These are phyloP conservation scores for Ceratobasidium theobromae DNA, from an alignment of 1,284 basidiomycete genomes.

Conservation along the genomic window DNA sequence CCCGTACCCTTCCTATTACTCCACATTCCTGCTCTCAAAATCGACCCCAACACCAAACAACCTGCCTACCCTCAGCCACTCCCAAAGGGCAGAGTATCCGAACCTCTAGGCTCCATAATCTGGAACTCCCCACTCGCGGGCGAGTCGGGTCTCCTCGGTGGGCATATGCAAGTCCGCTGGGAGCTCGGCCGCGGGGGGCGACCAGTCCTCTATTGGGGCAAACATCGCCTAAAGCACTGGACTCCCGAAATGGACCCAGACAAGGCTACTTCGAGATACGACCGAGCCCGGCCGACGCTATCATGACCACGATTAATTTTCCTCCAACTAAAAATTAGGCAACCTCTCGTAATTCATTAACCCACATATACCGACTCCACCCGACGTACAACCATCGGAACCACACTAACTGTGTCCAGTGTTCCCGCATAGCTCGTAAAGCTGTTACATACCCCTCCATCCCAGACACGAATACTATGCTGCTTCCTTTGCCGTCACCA, in stretches of 20 bases:
- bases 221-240: conserved; percentile 42
- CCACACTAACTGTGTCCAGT: conserved; percentile 82
- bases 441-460: conserved; percentile 58
- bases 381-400: conserved; percentile 83
- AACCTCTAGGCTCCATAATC: conserved; percentile 51
- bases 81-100: background rate
- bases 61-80: background rate
- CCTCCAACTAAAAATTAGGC: too few relatives aligned
- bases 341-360: conserved; percentile 72
- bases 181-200: conserved; percentile 50
- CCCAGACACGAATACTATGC: conserved; percentile 2
- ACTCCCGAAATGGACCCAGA: conserved; percentile 28
- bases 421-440: conserved; percentile 70
- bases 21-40: conserved; percentile 59
- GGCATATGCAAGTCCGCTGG: conserved; percentile 66
- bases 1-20: conserved; percentile 73
- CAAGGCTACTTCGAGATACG: too few relatives aligned
- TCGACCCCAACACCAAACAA: conserved; percentile 30
- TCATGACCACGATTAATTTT: too few relatives aligned
- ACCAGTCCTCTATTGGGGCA: conserved; percentile 61
- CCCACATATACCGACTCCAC: conserved; percentile 92
- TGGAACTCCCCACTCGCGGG: conserved; percentile 62
- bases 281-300: too few relatives aligned
- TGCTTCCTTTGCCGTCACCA: background rate
- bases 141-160: conserved; percentile 54